These are phyloP conservation scores for Oryza australiensis DNA, from an alignment of 176 grass and related monocot genomes.

Conservation along the genomic window DNA sequence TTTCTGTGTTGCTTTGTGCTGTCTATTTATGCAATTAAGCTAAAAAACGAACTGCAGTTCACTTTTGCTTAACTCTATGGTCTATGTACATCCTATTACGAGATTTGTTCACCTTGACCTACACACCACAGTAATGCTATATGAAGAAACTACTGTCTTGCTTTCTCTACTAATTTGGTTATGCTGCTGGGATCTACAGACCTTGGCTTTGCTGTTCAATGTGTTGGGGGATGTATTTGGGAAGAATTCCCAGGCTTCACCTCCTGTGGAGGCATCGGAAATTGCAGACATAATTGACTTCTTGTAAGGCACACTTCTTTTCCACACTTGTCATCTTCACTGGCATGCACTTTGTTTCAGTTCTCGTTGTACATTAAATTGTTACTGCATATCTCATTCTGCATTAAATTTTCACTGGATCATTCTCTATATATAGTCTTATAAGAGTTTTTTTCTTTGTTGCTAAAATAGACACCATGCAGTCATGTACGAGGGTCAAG, in stretches of 20 bases:
- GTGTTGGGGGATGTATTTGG: constrained; percentile 91
- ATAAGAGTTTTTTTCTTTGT: not conserved
- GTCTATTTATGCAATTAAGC: not conserved
- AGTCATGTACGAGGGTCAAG: constrained; percentile 98
- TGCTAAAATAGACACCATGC: constrained; percentile 74
- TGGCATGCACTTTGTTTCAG: not conserved
- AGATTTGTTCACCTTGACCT: not conserved
- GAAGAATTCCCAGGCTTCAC: constrained; percentile 73
- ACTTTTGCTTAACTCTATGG: not conserved
- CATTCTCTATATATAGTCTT: not conserved
- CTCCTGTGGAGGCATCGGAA: constrained; percentile 81
- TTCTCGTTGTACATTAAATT: not conserved
- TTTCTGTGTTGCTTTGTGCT: not conserved
- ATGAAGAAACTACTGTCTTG: not conserved
- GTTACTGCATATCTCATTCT: constrained; percentile 17
- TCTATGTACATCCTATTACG: not conserved
- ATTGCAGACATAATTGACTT: constrained; percentile 95
- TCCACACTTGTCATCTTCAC: not conserved
- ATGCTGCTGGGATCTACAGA: constrained; percentile 51
- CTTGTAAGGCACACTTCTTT: constrained; percentile 57
- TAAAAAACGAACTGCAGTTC: not conserved
- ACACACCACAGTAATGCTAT: not conserved
- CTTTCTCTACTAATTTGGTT: constrained; percentile 16
- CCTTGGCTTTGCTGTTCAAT: constrained; percentile 91
- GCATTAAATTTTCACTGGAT: not conserved